A percentile compares a stretch with the other conserved stretches of the same genome.
phyloP scores from a whole-genome alignment of 2,329 filamentous ascomycete species.

The Arthrobotrys musiformis region DNA sequence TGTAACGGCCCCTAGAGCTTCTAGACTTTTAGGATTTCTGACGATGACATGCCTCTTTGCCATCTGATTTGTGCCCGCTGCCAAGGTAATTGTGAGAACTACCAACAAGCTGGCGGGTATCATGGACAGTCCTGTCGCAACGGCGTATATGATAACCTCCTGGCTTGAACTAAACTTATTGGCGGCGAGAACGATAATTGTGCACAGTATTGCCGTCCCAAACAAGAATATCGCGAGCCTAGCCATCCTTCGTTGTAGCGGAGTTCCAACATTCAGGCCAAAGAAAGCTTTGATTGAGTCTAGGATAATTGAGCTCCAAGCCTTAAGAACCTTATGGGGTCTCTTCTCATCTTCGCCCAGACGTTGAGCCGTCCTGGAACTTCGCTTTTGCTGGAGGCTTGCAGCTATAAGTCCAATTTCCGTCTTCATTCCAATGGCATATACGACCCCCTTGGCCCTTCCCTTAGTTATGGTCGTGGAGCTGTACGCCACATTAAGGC shows the following conservation, averaged over 20 bases:
- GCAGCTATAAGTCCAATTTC: constrained; percentile 74
- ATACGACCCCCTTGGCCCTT: constrained; percentile 72
- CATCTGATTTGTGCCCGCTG: constrained; percentile 71
- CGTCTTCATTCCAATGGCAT: constrained; percentile 71
- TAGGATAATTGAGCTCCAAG: constrained; percentile 66
- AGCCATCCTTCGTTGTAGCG: constrained; percentile 75
- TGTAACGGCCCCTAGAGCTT: constrained; percentile 73
- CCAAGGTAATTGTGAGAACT: constrained; percentile 75
- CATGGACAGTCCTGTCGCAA: constrained; percentile 71
- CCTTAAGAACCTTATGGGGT: constrained; percentile 67
- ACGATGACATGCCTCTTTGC: constrained; percentile 70
- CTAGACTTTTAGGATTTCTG: constrained; percentile 69
- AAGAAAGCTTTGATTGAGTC: constrained; percentile 73
- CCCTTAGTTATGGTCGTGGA: constrained; percentile 73
- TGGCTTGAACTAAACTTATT: constrained; percentile 69
- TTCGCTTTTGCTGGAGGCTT: constrained; percentile 70
- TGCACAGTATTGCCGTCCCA: constrained; percentile 72
- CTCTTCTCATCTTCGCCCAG: constrained; percentile 64
- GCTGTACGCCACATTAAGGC: constrained; percentile 72
- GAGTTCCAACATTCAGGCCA: constrained; percentile 75
- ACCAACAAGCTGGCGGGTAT: constrained; percentile 73
- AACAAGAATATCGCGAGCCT: constrained; percentile 75
- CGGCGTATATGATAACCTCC: constrained; percentile 74
- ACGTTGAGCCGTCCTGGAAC: constrained; percentile 67
- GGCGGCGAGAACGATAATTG: constrained; percentile 75